phyloP scores from a whole-genome alignment of 257 asterid genomes.

The Solanum corneliomulleri region DNA sequence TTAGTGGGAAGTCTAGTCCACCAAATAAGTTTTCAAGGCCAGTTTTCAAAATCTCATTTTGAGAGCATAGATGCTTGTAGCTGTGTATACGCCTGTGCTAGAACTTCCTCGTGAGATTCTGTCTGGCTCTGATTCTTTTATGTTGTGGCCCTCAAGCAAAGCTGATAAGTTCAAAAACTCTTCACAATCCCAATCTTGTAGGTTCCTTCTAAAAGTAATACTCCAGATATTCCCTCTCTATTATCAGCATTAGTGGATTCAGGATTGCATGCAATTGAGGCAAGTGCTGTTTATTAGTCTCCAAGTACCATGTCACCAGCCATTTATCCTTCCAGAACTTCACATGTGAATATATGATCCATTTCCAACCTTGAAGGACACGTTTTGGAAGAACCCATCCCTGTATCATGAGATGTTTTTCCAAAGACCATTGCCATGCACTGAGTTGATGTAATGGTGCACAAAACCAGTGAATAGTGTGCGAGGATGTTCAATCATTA shows the following conservation, averaged over 20 bases:
- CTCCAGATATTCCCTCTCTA: neutral
- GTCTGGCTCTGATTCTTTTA: neutral
- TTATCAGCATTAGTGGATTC: neutral
- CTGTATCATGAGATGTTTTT: neutral
- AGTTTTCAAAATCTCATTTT: neutral
- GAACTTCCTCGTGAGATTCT: neutral
- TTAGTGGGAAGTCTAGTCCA: neutral
- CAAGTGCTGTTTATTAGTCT: neutral
- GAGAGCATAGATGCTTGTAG: neutral
- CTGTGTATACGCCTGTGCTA: neutral
- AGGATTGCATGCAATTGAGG: neutral
- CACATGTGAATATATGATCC: neutral
- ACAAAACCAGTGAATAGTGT: neutral
- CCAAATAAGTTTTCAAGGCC: neutral
- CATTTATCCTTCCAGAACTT: neutral
- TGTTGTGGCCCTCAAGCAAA: neutral
- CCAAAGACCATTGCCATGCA: neutral
- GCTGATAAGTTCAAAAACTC: neutral
- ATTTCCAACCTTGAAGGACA: neutral
- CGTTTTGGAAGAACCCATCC: neutral
- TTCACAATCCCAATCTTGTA: neutral
- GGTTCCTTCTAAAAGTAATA: neutral
- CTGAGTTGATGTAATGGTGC: neutral
- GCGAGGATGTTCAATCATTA: neutral
- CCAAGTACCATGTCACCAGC: neutral